These are phyloP conservation scores for Chalciporus pseudorubinellus DNA, from an alignment of 768 basidiomycete species.

Conservation along the genomic window DNA sequence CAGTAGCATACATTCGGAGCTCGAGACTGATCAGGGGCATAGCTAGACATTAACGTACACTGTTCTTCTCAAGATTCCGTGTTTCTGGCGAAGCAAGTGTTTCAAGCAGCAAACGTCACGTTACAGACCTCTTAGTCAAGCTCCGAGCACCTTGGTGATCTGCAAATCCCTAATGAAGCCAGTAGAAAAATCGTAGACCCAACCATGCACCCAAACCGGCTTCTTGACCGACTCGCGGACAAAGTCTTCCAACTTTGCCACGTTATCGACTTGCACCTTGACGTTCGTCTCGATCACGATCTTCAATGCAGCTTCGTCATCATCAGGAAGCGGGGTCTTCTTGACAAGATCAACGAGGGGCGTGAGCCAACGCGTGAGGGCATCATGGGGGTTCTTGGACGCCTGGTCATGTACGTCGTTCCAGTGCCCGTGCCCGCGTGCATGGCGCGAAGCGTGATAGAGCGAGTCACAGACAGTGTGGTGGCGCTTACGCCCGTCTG, in stretches of 20 bases:
- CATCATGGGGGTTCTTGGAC: constrained; percentile 36
- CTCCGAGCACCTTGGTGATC: constrained; percentile 40
- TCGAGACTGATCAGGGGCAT: too few species aligned
- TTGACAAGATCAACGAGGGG: constrained; percentile 58
- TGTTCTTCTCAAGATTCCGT: too few species aligned
- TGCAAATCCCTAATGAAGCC: constrained; percentile 59
- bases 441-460: neutral
- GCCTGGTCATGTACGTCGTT: neutral
- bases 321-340: constrained; percentile 35
- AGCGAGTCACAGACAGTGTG: constrained; percentile 16
- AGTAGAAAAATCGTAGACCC: constrained; percentile 63
- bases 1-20: too few species aligned
- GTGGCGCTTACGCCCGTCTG: constrained; percentile 1
- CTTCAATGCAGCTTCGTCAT: constrained; percentile 30
- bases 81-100: too few species aligned
- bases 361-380: constrained; percentile 68
- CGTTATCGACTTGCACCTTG: constrained; percentile 48
- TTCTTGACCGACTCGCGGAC: constrained; percentile 36
- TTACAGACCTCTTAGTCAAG: neutral
- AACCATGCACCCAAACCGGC: constrained; percentile 66
- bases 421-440: constrained; percentile 26
- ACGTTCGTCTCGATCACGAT: constrained; percentile 55
- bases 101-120: neutral
- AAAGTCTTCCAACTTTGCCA: constrained; percentile 41
- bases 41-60: too few species aligned